Base-by-base conservation (phyloP, 306 rosid genomes). In the Albizia julibrissin region DNA sequence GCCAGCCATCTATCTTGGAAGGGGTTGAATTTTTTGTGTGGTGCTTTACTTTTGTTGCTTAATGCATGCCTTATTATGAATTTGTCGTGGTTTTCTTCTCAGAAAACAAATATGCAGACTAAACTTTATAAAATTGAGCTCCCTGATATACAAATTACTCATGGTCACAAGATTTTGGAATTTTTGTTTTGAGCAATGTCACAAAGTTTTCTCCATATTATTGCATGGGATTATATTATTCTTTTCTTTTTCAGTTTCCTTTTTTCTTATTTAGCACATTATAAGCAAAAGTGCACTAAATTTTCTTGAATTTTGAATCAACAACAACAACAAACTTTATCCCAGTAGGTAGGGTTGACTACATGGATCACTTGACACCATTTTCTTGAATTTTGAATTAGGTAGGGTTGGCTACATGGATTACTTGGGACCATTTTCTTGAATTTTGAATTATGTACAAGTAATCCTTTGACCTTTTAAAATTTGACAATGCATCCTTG, bases 1-100 rank as follows among this genome's bases (percentile, higher is more conserved):
- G 82, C 52, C 70, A 73, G 76, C 59, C 70, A 18, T 80, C 34
- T 66, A 77, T 76, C 56, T 84, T 67, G 78, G 69, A 56, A 67
- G 69, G 64, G 69, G 40, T 46, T 70, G 74, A 56, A 46, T 43
- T 56, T 85, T 78, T 84, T 33, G 40, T 24, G 29, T 26, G 37
- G 18, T 79, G 49, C 54, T 86, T 56, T 81, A 44, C 74, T 34
- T 27, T 33, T 21, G 77, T 37, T 29, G 54, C 69, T 5, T 84
- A 18, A 39, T 69, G 71, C 24, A 21, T 22, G 29, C 70, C 40
- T 29, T 75, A 33, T 76, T 40, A 62, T 6, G 39, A 74, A 9
- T 13, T 62, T 71, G 22, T 65, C 47, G 1, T 24, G 56, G 54
- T 47, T 64, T 71, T 65, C 68, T 37, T 47, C 65, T 65, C 26